Base-by-base conservation (phyloP, 768 basidiomycete species). In the Fistulinella prunicolor region DNA sequence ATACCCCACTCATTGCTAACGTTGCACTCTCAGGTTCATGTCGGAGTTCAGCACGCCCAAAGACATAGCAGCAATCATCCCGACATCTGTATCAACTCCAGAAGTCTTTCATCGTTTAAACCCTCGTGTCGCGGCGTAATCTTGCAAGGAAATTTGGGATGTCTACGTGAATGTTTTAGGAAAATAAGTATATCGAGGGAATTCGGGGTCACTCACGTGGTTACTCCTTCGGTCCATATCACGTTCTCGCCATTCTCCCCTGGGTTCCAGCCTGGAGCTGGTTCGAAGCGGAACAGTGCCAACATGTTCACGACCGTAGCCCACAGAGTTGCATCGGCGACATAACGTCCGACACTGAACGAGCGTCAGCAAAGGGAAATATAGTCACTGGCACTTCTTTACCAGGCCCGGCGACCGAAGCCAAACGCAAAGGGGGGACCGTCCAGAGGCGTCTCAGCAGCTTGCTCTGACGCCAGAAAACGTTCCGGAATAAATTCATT, bases 381-480 rank as follows among this genome's bases (percentile, higher is more conserved):
- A 24, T 21, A 24, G 5, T 13, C 2, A 38, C 1, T 9, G 20
- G 22, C 4, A 9, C 9, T 16, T 26, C 20, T 17, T 41, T 45
- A 51, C 55, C 40, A 45, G 24, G 46, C n/a, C 51, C 72, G 36
- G 46, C 77, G 80, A 62, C 78, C 74, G 21, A 82, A 65, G 16
- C 45, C 53, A 50, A 50, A 57, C 6, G 32, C 16, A 30, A 62
- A 60, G 3, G 42, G 39, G 14, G 47, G 24, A 4, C 10, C 20
- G 1, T 19, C 21, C 28, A 0, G 26, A 23, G 23, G 36, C 2
- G 4, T 22, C 6, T n/a, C 14, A 6, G 10, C 6, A 4, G 0
- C 29, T 16, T 32, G 20, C 19, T 38, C 35, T 12, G 39, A 32
- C 2, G 16, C n/a, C 35, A 68, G 46, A 39, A 62, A 65, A 13